Percentiles rank a stretch among this genome's conserved stretches.
phyloP scores from a whole-genome alignment of 1,284 basidiomycete species.

The Microbotryomycetes sp. region DNA sequence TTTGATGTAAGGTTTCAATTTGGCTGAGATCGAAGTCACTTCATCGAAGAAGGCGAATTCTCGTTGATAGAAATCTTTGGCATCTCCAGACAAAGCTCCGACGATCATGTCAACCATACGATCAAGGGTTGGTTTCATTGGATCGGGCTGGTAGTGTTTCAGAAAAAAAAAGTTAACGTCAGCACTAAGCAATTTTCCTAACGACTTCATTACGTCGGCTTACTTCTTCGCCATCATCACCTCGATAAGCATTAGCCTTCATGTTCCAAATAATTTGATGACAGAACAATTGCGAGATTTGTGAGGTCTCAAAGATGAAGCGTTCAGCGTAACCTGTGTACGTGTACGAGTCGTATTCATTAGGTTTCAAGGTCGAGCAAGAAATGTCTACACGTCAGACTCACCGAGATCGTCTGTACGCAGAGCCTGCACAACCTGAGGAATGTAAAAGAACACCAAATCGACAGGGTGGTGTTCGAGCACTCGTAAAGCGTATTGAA shows the following conservation, averaged over 20 bases:
- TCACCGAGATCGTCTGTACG: slow-evolving; percentile 77
- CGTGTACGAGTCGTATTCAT: neutral
- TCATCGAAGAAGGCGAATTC: slow-evolving; percentile 96
- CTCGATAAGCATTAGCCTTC: slow-evolving; percentile 96
- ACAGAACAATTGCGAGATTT: slow-evolving; percentile 96
- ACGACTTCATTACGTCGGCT: slow-evolving; percentile 36
- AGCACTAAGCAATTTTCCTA: neutral
- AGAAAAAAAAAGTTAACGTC: neutral
- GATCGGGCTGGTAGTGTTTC: slow-evolving; percentile 60
- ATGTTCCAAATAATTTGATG: slow-evolving; percentile 99
- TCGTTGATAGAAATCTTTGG: slow-evolving; percentile 82
- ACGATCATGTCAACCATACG: slow-evolving; percentile 77
- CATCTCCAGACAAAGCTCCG: slow-evolving; percentile 78
- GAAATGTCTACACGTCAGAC: slow-evolving; percentile 36
- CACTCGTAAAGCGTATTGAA: slow-evolving; percentile 96
- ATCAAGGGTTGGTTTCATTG: slow-evolving; percentile 93
- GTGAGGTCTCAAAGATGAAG: slow-evolving; percentile 96
- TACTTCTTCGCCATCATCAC: slow-evolving; percentile 76
- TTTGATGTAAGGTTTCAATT: slow-evolving; percentile 95
- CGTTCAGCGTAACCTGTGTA: slow-evolving; percentile 77
- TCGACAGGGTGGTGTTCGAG: slow-evolving; percentile 92
- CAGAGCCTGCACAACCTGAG: slow-evolving; percentile 94
- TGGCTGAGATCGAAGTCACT: slow-evolving; percentile 95
- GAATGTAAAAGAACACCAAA: slow-evolving; percentile 97
- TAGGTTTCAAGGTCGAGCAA: neutral